phyloP scores from a whole-genome alignment of 2,329 filamentous ascomycete species.

The Fusarium sulawesiense region DNA sequence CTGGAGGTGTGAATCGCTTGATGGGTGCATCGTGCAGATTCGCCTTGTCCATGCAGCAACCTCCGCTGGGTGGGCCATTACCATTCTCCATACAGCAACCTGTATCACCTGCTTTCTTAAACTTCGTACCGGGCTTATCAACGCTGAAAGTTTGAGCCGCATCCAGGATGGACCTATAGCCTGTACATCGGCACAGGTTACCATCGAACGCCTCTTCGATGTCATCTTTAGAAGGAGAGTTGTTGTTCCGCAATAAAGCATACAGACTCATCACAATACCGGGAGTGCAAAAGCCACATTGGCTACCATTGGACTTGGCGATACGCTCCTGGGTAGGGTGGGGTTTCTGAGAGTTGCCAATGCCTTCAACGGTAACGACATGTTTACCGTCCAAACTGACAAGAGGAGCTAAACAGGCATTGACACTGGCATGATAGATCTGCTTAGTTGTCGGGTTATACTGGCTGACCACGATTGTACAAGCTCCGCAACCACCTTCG shows the following conservation, averaged over 20 bases:
- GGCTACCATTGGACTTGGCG: constrained; percentile 89
- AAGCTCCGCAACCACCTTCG: constrained; percentile 96
- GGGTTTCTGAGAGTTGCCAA: constrained; percentile 86
- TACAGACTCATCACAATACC: constrained; percentile 99
- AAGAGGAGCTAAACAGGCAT: constrained; percentile 92
- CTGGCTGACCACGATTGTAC: constrained; percentile 94
- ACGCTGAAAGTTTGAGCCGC: constrained; percentile 89
- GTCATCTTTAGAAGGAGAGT: constrained; percentile 80
- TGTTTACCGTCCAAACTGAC: constrained; percentile 97
- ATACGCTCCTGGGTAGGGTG: constrained; percentile 93
- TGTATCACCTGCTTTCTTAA: constrained; percentile 56
- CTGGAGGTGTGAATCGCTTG: constrained; percentile 82
- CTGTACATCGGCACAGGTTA: constrained; percentile 94
- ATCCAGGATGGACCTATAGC: constrained; percentile 93
- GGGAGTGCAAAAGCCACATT: constrained; percentile 95
- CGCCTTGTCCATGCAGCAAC: constrained; percentile 76
- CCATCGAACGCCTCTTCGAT: constrained; percentile 98
- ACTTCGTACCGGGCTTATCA: constrained; percentile 59
- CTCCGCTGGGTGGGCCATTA: constrained; percentile 54
- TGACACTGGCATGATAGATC: constrained; percentile 96
- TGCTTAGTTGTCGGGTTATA: constrained; percentile 91
- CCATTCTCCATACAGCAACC: constrained; percentile 80
- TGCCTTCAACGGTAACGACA: constrained; percentile 97
- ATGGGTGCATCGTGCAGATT: constrained; percentile 64
- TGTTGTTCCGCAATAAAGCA: constrained; percentile 87